Conservation (phyloP, 768 basidiomycete genomes). For the Daedalea quercina region DNA sequence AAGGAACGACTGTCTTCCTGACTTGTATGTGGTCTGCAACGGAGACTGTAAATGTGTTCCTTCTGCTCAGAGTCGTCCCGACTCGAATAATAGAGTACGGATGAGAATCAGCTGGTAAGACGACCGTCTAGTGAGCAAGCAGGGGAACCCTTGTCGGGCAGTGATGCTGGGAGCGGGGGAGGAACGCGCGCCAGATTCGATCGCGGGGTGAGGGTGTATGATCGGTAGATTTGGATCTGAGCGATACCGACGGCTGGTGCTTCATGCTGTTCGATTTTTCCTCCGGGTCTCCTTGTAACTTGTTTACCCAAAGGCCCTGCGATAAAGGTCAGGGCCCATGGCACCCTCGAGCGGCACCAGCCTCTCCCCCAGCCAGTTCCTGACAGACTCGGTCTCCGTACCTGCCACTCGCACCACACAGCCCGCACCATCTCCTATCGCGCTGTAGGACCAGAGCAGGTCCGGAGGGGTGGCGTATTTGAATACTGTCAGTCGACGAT, state of each 20-base stretch:
- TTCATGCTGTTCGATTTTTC: not conserved
- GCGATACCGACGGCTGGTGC: not conserved
- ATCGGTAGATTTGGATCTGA: not conserved
- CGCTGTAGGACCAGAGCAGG: constrained; percentile 79
- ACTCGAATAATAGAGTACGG: no score
- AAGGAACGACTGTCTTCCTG: no score
- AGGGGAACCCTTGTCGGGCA: no score
- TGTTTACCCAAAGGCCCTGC: constrained; percentile 47
- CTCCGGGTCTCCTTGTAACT: not conserved
- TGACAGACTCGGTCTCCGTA: constrained; percentile 68
- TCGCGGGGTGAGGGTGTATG: not conserved
- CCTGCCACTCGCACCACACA: constrained; percentile 71
- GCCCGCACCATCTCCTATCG: constrained; percentile 38
- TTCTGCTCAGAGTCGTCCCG: no score
- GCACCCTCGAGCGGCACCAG: constrained; percentile 44
- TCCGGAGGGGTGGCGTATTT: constrained; percentile 41
- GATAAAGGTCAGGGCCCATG: constrained; percentile 60
- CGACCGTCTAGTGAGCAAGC: no score
- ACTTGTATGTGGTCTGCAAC: no score
- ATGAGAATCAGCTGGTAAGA: no score
- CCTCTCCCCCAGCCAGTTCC: constrained; percentile 56
- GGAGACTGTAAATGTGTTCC: no score
- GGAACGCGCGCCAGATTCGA: no score
- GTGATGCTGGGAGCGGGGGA: no score
- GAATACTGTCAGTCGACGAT: constrained; percentile 59